A percentile compares a stretch with the other conserved stretches of the same genome.
These are phyloP conservation scores for Mytilinidion resinicola DNA, from an alignment of 495 filamentous ascomycete genomes.

Conservation along the genomic window DNA sequence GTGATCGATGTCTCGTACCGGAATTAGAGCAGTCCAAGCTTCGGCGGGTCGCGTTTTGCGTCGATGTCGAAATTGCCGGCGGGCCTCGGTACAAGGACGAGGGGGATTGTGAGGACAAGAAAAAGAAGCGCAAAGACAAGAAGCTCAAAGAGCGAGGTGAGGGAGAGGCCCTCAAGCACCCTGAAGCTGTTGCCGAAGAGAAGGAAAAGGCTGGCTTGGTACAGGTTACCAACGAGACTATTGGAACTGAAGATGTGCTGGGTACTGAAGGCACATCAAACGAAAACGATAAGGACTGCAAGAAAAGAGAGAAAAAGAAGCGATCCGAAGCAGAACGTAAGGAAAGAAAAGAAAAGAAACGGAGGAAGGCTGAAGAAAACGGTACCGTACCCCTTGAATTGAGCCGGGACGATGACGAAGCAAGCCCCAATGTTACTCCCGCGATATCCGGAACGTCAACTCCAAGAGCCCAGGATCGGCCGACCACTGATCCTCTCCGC, in stretches of 20 bases:
- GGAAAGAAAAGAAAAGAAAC: constrained; percentile 76
- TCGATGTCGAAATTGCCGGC: constrained; percentile 95
- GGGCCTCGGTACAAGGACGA: constrained; percentile 51
- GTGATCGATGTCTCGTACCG: constrained; percentile 70
- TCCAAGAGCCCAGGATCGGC: constrained; percentile 56
- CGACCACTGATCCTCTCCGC: constrained; percentile 83
- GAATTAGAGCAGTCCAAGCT: constrained; percentile 77
- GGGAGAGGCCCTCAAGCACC: constrained; percentile 59
- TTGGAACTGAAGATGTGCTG: constrained; percentile 23
- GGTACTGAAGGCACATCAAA: constrained; percentile 27
- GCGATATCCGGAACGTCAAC: constrained; percentile 9
- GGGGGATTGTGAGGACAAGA: constrained; percentile 35
- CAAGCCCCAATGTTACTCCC: constrained; percentile 18
- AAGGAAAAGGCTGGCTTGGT: constrained; percentile 49
- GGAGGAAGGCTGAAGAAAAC: constrained; percentile 72
- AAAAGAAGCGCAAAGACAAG: constrained; percentile 54
- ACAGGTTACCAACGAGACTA: constrained; percentile 39
- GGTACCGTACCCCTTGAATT: constrained; percentile 75
- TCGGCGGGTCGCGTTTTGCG: constrained; percentile 84
- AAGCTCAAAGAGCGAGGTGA: constrained; percentile 65
- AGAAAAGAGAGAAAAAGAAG: constrained; percentile 88
- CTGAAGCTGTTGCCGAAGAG: constrained; percentile 50
- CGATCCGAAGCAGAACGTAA: constrained; percentile 81
- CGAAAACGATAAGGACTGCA: constrained; percentile 40
- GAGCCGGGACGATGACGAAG: constrained; percentile 44